Evolutionary conservation across 805 yeast species (phyloP).

Genomic region (Kazachstania martiniae): DNA sequence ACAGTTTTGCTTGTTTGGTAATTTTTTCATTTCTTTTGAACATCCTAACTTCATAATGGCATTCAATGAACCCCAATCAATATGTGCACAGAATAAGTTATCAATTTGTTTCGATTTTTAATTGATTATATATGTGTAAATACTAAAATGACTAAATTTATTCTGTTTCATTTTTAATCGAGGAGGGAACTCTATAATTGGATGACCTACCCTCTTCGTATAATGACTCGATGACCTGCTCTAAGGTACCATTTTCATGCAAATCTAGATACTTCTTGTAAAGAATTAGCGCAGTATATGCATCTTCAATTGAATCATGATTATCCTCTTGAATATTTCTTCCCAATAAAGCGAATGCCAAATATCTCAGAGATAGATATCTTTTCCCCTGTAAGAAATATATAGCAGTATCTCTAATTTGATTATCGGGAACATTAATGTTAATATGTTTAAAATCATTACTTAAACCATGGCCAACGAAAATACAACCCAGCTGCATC

Average conservation of each 20-base stretch:
- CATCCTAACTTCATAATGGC: no score
- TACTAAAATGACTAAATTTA: no score
- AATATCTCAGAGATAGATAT: constrained; percentile 70
- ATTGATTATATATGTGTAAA: no score
- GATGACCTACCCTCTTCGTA: constrained; percentile 51
- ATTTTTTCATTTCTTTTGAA: background rate
- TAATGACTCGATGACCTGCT: constrained; percentile 49
- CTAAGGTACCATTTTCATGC: constrained; percentile 46
- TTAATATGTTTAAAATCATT: constrained; percentile 93
- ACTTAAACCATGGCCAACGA: constrained; percentile 88
- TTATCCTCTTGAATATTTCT: constrained; percentile 81
- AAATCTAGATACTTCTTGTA: constrained; percentile 66
- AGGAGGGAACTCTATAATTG: constrained; percentile 26
- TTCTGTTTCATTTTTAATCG: no score
- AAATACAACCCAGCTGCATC: constrained; percentile 77
- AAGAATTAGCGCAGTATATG: constrained; percentile 69
- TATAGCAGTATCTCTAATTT: constrained; percentile 83
- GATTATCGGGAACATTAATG: constrained; percentile 72
- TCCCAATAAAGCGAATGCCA: constrained; percentile 68
- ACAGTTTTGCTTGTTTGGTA: no score
- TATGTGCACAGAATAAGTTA: no score
- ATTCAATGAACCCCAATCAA: no score
- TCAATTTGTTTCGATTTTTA: no score
- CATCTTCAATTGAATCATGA: constrained; percentile 97
- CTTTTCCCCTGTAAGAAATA: constrained; percentile 71